Evolutionary conservation across 1,284 basidiomycete genomes (phyloP).

Genomic region (Kalmanozyma brasiliensis): DNA sequence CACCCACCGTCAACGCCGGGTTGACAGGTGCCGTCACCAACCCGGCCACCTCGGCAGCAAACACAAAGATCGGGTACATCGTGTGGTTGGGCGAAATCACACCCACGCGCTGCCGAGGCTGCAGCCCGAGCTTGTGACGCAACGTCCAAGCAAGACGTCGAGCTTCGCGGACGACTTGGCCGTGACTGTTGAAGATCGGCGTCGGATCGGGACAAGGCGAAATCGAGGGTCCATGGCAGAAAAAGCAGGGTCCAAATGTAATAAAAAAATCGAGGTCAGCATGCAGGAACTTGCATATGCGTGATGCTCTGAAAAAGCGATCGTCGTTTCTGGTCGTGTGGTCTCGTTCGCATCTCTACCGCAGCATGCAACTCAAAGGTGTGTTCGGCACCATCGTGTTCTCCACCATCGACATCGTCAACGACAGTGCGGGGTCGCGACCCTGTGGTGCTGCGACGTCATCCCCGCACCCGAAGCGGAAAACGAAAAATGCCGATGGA

Average conservation of each 20-base stretch:
- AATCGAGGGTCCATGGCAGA: background rate
- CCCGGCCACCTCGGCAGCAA: conserved; percentile 53
- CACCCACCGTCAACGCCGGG: conserved; percentile 59
- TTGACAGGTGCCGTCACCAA: conserved; percentile 57
- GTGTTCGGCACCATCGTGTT: no score
- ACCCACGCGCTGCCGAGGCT: conserved; percentile 54
- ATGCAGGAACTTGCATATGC: conserved; percentile 31
- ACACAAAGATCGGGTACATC: conserved; percentile 54
- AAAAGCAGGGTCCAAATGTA: conserved; percentile 16
- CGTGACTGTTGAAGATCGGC: conserved; percentile 17
- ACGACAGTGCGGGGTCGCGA: no score
- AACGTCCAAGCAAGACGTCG: conserved; percentile 52
- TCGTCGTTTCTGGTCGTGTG: background rate
- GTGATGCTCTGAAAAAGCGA: conserved; percentile 2
- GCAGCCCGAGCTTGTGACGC: conserved; percentile 52
- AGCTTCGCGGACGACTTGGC: conserved; percentile 42
- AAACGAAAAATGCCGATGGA: no score
- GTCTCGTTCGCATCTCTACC: conserved; percentile 1
- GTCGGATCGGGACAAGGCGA: background rate
- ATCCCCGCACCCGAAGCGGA: no score
- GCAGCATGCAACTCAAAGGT: no score
- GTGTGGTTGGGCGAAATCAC: conserved; percentile 64
- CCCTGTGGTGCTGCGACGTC: no score
- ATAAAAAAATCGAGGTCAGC: conserved; percentile 28
- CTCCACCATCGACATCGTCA: no score